phyloP scores from a whole-genome alignment of 257 asterid genomes.

The Solanum chilense region DNA sequence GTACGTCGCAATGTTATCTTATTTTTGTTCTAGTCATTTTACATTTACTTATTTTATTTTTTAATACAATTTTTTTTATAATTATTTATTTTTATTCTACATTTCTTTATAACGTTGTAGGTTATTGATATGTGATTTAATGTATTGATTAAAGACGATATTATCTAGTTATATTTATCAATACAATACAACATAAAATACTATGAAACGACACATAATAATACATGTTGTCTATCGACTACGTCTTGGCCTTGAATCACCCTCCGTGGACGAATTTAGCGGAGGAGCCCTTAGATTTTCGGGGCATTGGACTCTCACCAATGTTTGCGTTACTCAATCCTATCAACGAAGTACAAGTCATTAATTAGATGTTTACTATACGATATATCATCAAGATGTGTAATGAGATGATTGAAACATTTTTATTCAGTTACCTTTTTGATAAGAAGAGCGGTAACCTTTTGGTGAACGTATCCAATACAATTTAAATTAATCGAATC shows the following conservation, averaged over 20 bases:
- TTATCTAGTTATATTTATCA: neutral
- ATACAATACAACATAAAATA: neutral
- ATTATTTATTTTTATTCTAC: neutral
- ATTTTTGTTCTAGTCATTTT: neutral
- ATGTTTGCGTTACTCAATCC: no score
- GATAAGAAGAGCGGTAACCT: neutral
- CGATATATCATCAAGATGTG: neutral
- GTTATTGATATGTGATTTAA: neutral
- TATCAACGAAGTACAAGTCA: no score
- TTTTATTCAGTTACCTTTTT: neutral
- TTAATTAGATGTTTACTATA: no score
- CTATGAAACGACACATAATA: neutral
- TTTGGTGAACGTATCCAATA: rapidly evolving
- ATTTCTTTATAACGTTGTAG: neutral
- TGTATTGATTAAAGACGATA: neutral
- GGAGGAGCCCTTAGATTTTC: no score
- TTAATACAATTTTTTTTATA: neutral
- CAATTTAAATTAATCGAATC: neutral
- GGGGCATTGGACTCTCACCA: no score
- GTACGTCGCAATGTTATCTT: neutral
- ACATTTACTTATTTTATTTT: neutral
- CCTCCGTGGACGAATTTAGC: no score
- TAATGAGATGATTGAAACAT: neutral
- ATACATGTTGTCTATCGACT: no score
- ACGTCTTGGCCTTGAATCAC: no score